A percentile compares a stretch with the other conserved stretches of the same genome.
phyloP scores from a whole-genome alignment of 2,329 filamentous ascomycete genomes.

The Purpureocillium takamizusanense region DNA sequence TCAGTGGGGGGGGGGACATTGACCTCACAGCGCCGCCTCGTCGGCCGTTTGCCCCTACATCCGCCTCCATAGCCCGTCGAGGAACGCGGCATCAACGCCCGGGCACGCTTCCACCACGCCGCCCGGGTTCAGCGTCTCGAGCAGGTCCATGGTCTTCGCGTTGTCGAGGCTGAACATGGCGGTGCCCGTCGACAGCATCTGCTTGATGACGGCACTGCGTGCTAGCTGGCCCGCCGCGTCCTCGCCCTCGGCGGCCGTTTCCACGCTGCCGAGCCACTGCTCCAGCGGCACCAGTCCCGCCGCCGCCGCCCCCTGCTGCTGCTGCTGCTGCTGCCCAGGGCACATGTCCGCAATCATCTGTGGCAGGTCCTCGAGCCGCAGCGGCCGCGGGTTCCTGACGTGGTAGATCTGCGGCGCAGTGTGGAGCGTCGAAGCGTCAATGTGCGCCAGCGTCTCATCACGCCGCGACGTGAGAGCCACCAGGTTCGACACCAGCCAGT shows the following conservation, averaged over 20 bases:
- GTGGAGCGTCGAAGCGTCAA: conserved; percentile 1
- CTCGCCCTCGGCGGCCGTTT: conserved; percentile 5
- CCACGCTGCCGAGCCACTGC: conserved; percentile 7
- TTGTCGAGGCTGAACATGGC: conserved; percentile 16
- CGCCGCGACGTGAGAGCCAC: conserved; percentile 10
- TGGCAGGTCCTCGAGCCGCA: conserved; percentile 11
- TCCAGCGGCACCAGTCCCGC: conserved; percentile 8
- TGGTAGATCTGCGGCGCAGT: conserved; percentile 11
- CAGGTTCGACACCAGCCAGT: conserved; percentile 13
- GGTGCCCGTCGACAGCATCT: conserved; percentile 12
- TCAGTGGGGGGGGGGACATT: no score
- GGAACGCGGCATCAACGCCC: conserved; percentile 9
- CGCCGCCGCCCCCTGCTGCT: no score
- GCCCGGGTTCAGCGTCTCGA: conserved; percentile 10
- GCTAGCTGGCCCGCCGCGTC: conserved; percentile 9
- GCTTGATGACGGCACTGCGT: conserved; percentile 10
- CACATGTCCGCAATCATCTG: conserved; percentile 10
- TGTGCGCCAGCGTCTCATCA: not conserved
- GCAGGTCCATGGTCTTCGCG: conserved; percentile 7
- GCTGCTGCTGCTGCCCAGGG: conserved; percentile 3
- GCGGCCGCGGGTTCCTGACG: conserved; percentile 13
- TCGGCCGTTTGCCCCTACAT: conserved; percentile 7
- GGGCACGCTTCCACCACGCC: conserved; percentile 9
- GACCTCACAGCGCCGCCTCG: no score
- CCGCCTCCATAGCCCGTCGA: conserved; percentile 8